A percentile compares a stretch with the other conserved stretches of the same genome.
These are phyloP conservation scores for Terfezia claveryi DNA, from an alignment of 495 filamentous ascomycete genomes.

Conservation along the genomic window DNA sequence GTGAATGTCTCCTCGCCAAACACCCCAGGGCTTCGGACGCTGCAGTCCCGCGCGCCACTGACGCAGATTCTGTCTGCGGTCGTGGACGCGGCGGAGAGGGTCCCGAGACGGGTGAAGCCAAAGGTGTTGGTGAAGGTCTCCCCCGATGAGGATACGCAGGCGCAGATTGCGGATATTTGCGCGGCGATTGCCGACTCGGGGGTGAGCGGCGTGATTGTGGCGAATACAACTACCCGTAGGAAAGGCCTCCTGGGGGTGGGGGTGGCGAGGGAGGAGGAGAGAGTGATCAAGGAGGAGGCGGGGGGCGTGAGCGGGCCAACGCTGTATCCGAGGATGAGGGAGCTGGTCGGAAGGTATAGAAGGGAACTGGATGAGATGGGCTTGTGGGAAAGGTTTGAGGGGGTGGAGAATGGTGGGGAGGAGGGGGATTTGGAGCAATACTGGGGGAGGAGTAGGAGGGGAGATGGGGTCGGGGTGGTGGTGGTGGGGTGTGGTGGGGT, in stretches of 20 bases:
- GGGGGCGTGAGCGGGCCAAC: conserved; percentile 83
- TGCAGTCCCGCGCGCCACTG: conserved; percentile 64
- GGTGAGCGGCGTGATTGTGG: conserved; percentile 90
- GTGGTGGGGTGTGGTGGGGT: neutral
- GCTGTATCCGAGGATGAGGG: conserved; percentile 54
- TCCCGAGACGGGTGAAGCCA: conserved; percentile 49
- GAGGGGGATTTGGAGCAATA: conserved; percentile 26
- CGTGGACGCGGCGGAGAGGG: conserved; percentile 46
- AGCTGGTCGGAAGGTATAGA: conserved; percentile 57
- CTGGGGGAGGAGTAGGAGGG: conserved; percentile 29
- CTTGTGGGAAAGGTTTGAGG: conserved; percentile 21
- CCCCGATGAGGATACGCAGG: conserved; percentile 70
- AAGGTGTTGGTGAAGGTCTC: conserved; percentile 93
- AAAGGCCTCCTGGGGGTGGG: conserved; percentile 37
- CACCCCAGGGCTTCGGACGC: conserved; percentile 64
- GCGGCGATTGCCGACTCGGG: conserved; percentile 63
- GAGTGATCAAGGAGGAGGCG: conserved; percentile 39
- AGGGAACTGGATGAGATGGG: conserved; percentile 42
- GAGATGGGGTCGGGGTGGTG: neutral
- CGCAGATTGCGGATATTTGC: conserved; percentile 68
- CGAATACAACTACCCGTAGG: conserved; percentile 68
- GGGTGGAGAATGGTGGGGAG: neutral
- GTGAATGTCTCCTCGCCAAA: conserved; percentile 96
- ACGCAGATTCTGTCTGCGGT: conserved; percentile 61
- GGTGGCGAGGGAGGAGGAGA: conserved; percentile 41